Conservation (phyloP, 2,329 filamentous ascomycete species). For the Claviceps spartinae region DNA sequence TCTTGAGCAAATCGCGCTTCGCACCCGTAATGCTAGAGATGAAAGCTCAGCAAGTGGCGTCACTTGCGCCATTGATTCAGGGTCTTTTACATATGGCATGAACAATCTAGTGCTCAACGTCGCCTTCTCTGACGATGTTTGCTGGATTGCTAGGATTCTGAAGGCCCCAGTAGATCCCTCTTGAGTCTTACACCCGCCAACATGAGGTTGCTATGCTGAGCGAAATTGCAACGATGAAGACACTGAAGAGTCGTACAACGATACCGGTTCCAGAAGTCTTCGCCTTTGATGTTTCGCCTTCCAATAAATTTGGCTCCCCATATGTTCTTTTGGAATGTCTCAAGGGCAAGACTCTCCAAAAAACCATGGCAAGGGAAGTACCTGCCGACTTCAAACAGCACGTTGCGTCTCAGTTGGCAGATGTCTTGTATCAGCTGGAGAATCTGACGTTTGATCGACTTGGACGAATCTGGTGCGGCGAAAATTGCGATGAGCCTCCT, state of each 20-base stretch:
- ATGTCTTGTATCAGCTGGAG: constrained; percentile 6
- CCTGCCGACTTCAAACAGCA: background rate
- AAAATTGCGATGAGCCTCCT: constrained; percentile 7
- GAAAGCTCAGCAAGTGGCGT: background rate
- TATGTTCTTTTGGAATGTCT: constrained; percentile 6
- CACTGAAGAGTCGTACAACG: constrained; percentile 1
- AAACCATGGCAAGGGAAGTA: constrained; percentile 1
- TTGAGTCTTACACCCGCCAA: constrained; percentile 2
- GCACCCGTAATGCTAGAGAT: constrained; percentile 4
- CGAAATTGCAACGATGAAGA: constrained; percentile 6
- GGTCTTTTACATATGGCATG: constrained; percentile 9
- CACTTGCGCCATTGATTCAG: constrained; percentile 2
- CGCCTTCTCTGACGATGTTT: constrained; percentile 3
- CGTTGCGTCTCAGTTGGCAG: constrained; percentile 1
- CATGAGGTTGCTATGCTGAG: constrained; percentile 5
- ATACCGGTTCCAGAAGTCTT: constrained; percentile 5
- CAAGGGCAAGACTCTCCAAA: constrained; percentile 1
- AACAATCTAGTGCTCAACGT: constrained; percentile 6
- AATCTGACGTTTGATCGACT: constrained; percentile 4
- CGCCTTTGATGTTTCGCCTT: constrained; percentile 1
- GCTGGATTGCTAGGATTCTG: constrained; percentile 6
- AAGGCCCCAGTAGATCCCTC: background rate
- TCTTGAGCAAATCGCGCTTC: constrained; percentile 2
- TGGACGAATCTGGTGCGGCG: constrained; percentile 6
- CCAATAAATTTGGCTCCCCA: constrained; percentile 5